Conservation (phyloP, 208 protist species). For the Wallacemonas sp. region DNA sequence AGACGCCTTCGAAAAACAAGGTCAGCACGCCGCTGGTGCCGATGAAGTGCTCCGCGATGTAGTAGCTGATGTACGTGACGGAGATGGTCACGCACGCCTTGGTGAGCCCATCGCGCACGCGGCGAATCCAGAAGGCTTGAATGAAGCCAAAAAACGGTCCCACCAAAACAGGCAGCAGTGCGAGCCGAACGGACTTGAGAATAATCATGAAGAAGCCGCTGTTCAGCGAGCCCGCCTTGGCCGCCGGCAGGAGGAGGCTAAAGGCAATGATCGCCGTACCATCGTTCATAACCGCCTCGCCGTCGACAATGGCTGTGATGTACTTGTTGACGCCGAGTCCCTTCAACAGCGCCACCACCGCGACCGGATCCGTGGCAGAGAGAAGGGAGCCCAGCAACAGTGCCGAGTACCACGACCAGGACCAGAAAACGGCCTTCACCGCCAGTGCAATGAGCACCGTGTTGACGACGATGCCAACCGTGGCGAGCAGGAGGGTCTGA, state of each 20-base stretch:
- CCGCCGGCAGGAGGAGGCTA: conserved; percentile 72
- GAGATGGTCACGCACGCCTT: conserved; percentile 83
- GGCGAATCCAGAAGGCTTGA: conserved; percentile 68
- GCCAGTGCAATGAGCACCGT: conserved; percentile 58
- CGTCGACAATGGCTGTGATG: conserved; percentile 85
- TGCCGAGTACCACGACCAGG: conserved; percentile 72
- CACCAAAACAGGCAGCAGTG: conserved; percentile 57
- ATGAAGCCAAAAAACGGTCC: conserved; percentile 75
- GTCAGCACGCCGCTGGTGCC: conserved; percentile 84
- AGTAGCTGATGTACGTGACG: conserved; percentile 87
- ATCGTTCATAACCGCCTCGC: conserved; percentile 91
- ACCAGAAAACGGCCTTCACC: conserved; percentile 48
- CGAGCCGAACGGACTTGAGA: conserved; percentile 44
- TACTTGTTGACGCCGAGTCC: conserved; percentile 74
- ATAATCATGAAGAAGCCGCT: conserved; percentile 38
- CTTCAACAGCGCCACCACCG: conserved; percentile 87
- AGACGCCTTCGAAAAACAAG: conserved; percentile 79
- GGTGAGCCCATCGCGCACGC: conserved; percentile 42
- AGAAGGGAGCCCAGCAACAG: conserved; percentile 81
- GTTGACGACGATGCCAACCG: conserved; percentile 78
- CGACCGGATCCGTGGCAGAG: conserved; percentile 91
- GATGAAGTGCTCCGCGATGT: conserved; percentile 64
- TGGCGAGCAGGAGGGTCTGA: conserved; percentile 74
- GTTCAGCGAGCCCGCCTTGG: conserved; percentile 34
- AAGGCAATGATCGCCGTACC: conserved; percentile 91